phyloP scores from a whole-genome alignment of 129 eudicot species.

The Chrysanthemum makinoi region DNA sequence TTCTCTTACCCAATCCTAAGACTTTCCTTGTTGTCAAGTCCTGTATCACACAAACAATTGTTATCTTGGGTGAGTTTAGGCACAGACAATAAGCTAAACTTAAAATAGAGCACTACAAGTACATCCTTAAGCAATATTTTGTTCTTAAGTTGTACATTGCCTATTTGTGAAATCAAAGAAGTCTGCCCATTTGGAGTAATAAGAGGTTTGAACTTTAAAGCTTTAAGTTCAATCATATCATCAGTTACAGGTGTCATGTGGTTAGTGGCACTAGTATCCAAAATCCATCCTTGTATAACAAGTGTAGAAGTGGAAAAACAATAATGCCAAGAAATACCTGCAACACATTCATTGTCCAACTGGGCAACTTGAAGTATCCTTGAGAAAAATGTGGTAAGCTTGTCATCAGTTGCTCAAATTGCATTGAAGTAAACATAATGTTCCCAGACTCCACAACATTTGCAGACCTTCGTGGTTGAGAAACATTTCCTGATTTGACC shows the following conservation, averaged over 20 bases:
- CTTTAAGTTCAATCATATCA: not conserved
- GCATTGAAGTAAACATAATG: too few relatives aligned
- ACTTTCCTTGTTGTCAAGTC: not conserved
- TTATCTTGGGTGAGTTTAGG: not conserved
- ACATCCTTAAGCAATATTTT: too few relatives aligned
- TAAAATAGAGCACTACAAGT: too few relatives aligned
- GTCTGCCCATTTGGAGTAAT: not conserved
- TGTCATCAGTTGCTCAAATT: not conserved
- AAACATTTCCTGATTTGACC: not conserved
- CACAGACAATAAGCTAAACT: too few relatives aligned
- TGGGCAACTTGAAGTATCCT: too few relatives aligned
- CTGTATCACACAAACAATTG: not conserved
- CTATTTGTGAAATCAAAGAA: not conserved
- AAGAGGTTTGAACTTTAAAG: not conserved
- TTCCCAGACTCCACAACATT: not conserved
- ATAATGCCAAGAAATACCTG: not conserved
- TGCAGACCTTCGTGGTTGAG: not conserved
- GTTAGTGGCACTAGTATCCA: not conserved
- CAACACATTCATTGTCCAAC: not conserved
- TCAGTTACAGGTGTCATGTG: not conserved
- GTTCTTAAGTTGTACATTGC: too few relatives aligned
- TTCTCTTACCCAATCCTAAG: not conserved
- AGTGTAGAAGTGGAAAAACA: not conserved
- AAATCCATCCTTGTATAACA: not conserved
- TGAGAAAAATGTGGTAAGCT: not conserved